Evolutionary conservation across 2,329 filamentous ascomycete genomes (phyloP), one percentile per base, ranked within the genome.

Genomic region (Paracoccidioides brasiliensis): DNA sequence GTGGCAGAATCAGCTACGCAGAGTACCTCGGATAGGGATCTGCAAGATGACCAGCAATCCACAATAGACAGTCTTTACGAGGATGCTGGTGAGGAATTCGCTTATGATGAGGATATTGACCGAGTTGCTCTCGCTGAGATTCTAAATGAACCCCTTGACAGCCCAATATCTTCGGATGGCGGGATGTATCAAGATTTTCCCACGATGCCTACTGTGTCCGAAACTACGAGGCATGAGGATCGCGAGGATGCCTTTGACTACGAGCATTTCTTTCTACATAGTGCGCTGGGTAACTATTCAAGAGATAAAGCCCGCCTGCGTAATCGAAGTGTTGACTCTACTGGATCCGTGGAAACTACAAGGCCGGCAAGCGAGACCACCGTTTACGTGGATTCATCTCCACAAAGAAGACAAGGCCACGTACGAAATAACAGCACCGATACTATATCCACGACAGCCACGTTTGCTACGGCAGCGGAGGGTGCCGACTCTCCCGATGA

Each of bases 211-310:
- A 64, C 57, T 0, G 68, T 77, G 50, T 76, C 80, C 55, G 77
- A 80, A 53, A 78, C 79, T 7, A 72, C 86, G 5, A 88, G 89
- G 0, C 91, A 97, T 64, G 91, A 97, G 72, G 90, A 96, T 68
- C 86, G 91, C 22, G 84, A 90, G 61, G 91, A 97, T 69, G 90
- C 90, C 0, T 97, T 97, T 65, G 91, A 97, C 68, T 97, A 97
- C 60, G 88, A 95, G 69, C 85, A 95, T 67, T 96, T 96, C 72
- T 95, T 95, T 69, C 77, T 96, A 12, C 90, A 96, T 69, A 95
- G 88, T 62, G 89, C 90, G 9, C 84, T 96, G 79, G 90, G 89
- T 5, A 89, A 72, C 55, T 75, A 70, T 56, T 67, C 70, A 7
- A 65, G 63, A 32, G 54, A 58, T 38, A 57, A 58, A 43, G 65